A percentile compares a stretch with the other conserved stretches of the same genome.
phyloP scores from a whole-genome alignment of 1,284 basidiomycete genomes.

The Vanrija humicola region DNA sequence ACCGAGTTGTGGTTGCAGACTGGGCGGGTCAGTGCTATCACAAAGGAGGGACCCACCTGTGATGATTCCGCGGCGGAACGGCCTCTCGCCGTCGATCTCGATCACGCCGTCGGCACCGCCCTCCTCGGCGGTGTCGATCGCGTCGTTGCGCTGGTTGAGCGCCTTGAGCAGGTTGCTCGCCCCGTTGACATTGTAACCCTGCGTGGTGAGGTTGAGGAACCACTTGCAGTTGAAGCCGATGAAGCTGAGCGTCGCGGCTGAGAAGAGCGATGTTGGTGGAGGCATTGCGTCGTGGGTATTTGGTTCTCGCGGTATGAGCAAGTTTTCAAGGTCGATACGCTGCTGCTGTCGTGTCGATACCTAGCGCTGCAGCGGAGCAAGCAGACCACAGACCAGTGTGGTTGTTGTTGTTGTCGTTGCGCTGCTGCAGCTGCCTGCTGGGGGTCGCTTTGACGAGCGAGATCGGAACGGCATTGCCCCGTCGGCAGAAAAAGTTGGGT shows the following conservation, averaged over 20 bases:
- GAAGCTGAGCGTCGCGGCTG: conserved; percentile 34
- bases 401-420: not conserved
- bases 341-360: too few relatives aligned
- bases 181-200: conserved; percentile 62
- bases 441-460: not conserved
- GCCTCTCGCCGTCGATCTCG: not conserved
- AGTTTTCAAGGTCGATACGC: too few relatives aligned
- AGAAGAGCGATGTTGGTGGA: conserved; percentile 25
- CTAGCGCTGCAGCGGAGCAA: too few relatives aligned
- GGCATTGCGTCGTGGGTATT: not conserved
- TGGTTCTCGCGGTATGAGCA: too few relatives aligned
- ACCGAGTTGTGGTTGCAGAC: conserved; percentile 90
- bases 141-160: conserved; percentile 43
- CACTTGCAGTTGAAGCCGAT: conserved; percentile 71
- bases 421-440: too few relatives aligned
- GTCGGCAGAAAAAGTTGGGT: not conserved
- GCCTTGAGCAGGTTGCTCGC: conserved; percentile 62
- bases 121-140: not conserved
- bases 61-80: conserved; percentile 63
- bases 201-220: conserved; percentile 65
- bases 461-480: not conserved
- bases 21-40: conserved; percentile 40
- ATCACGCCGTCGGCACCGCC: conserved; percentile 1
- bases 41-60: conserved; percentile 59
- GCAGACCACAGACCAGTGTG: too few relatives aligned